phyloP scores from a whole-genome alignment of 2,329 filamentous ascomycete species.

The Pleochaeta shiraiana region DNA sequence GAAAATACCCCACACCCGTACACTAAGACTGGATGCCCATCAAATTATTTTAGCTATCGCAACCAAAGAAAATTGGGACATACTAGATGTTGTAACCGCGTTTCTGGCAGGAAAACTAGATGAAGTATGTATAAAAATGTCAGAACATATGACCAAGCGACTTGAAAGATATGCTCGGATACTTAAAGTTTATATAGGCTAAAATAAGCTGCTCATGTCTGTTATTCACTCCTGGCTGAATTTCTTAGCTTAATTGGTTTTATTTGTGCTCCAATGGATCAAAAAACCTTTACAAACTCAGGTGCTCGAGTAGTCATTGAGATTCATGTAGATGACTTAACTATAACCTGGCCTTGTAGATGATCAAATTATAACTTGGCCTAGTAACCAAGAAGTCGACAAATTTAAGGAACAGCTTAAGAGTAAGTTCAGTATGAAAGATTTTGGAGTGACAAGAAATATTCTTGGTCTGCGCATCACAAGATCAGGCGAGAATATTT shows the following conservation, averaged over 20 bases:
- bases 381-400: neutral
- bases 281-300: neutral
- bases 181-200: neutral
- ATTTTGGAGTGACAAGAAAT: neutral
- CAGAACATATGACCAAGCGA: neutral
- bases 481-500: neutral
- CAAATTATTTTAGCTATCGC: neutral
- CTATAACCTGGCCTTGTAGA: no score
- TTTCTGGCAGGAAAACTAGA: neutral
- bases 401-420: neutral
- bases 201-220: neutral
- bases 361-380: no score
- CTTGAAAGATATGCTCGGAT: neutral
- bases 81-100: neutral
- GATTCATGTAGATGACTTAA: neutral
- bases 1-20: no score
- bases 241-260: neutral
- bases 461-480: neutral
- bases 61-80: neutral
- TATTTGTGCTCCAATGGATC: neutral
- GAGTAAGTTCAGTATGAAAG: neutral
- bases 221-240: neutral
- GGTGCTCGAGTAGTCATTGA: neutral
- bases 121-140: neutral
- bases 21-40: neutral